A percentile compares a stretch with the other conserved stretches of the same genome.
Evolutionary conservation across 202 grass and related monocot genomes (phyloP).

Genomic region (Panicum virgatum): DNA sequence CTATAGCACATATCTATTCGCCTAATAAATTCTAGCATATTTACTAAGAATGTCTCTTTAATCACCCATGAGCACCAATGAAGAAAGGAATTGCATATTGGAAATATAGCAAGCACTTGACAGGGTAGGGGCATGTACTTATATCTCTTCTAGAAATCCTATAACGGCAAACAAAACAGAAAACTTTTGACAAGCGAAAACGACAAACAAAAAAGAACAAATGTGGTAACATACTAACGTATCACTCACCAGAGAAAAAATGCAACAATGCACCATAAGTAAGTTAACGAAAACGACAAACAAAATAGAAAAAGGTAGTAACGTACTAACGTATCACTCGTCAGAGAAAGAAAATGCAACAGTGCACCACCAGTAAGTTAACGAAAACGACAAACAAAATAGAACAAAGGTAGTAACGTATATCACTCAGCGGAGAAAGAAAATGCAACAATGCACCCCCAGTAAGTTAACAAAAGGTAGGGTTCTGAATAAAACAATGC

Average conservation of each 20-base stretch:
- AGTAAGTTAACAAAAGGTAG: too few relatives aligned
- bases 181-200: not conserved
- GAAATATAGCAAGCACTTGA: not conserved
- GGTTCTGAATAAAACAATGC: not conserved
- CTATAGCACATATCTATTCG: not conserved
- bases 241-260: too few relatives aligned
- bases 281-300: too few relatives aligned
- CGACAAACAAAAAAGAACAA: not conserved
- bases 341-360: not conserved
- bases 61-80: not conserved
- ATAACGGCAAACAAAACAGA: not conserved
- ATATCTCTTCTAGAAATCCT: too few relatives aligned
- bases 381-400: not conserved
- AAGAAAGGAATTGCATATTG: slow-evolving; percentile 11
- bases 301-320: too few relatives aligned
- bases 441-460: not conserved
- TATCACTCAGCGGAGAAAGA: not conserved
- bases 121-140: too few relatives aligned
- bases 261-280: too few relatives aligned
- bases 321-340: not conserved
- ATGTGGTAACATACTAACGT: too few relatives aligned
- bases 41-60: not conserved
- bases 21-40: not conserved
- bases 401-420: not conserved
- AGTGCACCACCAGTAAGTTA: not conserved